These are phyloP conservation scores for Podospora australis DNA, from an alignment of 495 filamentous ascomycete genomes.

Conservation along the genomic window DNA sequence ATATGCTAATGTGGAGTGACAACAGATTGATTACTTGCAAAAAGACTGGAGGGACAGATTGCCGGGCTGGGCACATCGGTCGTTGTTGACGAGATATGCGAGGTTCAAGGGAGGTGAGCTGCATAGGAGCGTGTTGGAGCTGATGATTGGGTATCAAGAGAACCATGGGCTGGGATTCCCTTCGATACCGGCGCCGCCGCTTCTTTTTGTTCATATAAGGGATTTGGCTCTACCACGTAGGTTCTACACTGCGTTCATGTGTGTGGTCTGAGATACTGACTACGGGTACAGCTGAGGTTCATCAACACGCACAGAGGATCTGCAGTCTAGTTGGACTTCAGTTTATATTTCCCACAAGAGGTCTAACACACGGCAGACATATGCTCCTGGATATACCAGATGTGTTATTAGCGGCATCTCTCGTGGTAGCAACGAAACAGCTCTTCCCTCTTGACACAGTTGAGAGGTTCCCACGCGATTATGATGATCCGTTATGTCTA, in stretches of 20 bases:
- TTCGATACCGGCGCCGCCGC: conserved; percentile 56
- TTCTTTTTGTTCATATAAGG: conserved; percentile 64
- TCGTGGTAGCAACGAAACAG: conserved; percentile 76
- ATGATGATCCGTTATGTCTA: conserved; percentile 54
- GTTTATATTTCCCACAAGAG: conserved; percentile 47
- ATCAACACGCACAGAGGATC: conserved; percentile 54
- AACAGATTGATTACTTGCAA: conserved; percentile 48
- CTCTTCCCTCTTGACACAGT: conserved; percentile 67
- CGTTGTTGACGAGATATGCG: conserved; percentile 48
- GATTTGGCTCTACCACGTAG: conserved; percentile 73
- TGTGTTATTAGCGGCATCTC: conserved; percentile 57
- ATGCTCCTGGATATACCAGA: conserved; percentile 57
- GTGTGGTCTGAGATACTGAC: conserved; percentile 11
- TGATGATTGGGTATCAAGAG: conserved; percentile 55
- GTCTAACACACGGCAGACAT: background rate
- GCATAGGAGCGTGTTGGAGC: conserved; percentile 53
- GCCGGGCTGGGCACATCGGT: conserved; percentile 49
- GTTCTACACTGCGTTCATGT: conserved; percentile 11
- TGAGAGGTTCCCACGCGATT: conserved; percentile 47
- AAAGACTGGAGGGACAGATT: conserved; percentile 59
- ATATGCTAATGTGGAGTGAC: conserved; percentile 14
- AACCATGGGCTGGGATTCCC: conserved; percentile 70
- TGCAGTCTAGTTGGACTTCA: conserved; percentile 48
- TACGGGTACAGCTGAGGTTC: conserved; percentile 53
- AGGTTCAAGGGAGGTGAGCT: conserved; percentile 47